phyloP scores from a whole-genome alignment of 441 rosid species.

The Rhodomyrtus psidioides region DNA sequence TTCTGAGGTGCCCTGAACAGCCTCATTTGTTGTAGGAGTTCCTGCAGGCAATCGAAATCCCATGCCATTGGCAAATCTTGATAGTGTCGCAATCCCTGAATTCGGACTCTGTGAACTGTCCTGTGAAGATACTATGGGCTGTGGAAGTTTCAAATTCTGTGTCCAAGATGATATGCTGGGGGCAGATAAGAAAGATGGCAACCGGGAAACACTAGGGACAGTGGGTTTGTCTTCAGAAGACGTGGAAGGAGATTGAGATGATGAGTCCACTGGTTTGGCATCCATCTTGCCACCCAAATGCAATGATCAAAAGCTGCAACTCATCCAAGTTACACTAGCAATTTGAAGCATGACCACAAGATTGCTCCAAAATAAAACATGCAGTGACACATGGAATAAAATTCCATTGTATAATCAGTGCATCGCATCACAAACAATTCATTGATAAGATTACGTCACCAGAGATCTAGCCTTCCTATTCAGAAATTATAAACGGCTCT shows the following conservation, averaged over 20 bases:
- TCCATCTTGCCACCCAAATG: constrained; percentile 32
- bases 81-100: constrained; percentile 40
- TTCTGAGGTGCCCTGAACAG: constrained; percentile 14
- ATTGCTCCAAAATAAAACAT: neutral
- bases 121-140: constrained; percentile 25
- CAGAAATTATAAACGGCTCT: neutral
- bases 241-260: constrained; percentile 17
- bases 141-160: constrained; percentile 36
- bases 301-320: neutral
- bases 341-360: neutral
- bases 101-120: constrained; percentile 18
- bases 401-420: neutral
- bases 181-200: constrained; percentile 22
- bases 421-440: neutral
- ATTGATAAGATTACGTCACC: neutral
- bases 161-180: constrained; percentile 40
- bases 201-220: neutral
- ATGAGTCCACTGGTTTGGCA: constrained; percentile 24
- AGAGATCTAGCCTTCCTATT: neutral
- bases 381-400: neutral
- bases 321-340: neutral
- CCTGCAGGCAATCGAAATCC: constrained; percentile 37
- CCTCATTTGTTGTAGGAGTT: constrained; percentile 18
- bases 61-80: constrained; percentile 55
- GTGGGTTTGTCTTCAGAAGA: neutral